Base-by-base conservation (phyloP, 345 rosid species). In the Acer yangbiense region DNA sequence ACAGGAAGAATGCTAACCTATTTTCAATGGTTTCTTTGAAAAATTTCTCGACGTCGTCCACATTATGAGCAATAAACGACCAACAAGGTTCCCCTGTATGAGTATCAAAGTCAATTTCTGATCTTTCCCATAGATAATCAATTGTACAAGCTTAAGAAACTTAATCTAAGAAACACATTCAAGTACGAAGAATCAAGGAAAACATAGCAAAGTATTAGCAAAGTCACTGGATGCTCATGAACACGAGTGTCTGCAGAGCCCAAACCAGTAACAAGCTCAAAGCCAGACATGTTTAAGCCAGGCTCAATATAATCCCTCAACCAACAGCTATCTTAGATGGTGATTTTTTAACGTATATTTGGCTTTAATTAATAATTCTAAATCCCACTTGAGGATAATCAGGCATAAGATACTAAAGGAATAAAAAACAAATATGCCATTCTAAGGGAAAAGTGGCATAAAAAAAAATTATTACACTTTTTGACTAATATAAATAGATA, bases 1-100 rank as follows among this genome's bases (percentile, higher is more conserved):
- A 68, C 55, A 68, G 69, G 68, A 79, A 76, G 75, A 84, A 77
- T 25, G 60, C 74, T 70, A 68, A 95, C 99, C 99, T 91, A 67
- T 95, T 95, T 81, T 92, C 96, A 76, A 90, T 87, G 16, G 96
- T 93, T 84, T 93, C 96, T 83, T 89, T 91, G 82, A 93, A 95
- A 85, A 92, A 93, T 20, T 74, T 88, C 78, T 93, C 94, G 8
- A 93, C 89, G 63, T 88, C 98, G 79, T 90, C 92, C 81, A 91
- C 82, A 72, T 80, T 76, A 70, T 86, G 77, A n/a, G 84, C 93
- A 39, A 88, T 67, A 68, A 87, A 81, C 23, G 98, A 93, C 92
- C 96, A 90, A 80, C 90, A 88, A 76, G 97, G 96, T 82, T 95
- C 94, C 81, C 98, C 98, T 95, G 87, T 72, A 84, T 25, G 48